These are phyloP conservation scores for Lanzia echinophila DNA, from an alignment of 2,329 filamentous ascomycete genomes.

Conservation along the genomic window DNA sequence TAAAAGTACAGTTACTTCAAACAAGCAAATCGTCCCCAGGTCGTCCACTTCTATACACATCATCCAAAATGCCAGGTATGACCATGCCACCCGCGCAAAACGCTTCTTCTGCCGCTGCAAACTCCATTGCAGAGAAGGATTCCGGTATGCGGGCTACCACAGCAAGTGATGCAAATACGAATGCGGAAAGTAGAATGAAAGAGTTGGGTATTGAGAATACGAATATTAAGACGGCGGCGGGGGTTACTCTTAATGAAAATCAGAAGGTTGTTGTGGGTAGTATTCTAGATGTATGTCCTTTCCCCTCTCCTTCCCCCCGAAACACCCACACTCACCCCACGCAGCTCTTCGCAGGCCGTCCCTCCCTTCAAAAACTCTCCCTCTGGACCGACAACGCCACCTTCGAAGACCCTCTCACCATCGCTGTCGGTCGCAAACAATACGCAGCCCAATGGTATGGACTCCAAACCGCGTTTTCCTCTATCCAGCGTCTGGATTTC, in stretches of 20 bases:
- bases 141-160: not conserved
- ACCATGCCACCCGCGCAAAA: not conserved
- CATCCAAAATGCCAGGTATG: not conserved
- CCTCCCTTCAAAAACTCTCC: constrained; percentile 50
- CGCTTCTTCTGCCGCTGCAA: not conserved
- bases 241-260: constrained; percentile 41
- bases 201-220: constrained; percentile 43
- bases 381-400: constrained; percentile 52
- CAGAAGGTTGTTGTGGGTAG: constrained; percentile 51
- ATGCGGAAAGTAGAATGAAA: not conserved
- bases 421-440: constrained; percentile 48
- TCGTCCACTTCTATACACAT: not conserved
- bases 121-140: not conserved
- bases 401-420: constrained; percentile 53
- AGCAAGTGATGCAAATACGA: not conserved
- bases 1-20: no score
- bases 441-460: constrained; percentile 50
- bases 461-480: constrained; percentile 48
- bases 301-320: not conserved
- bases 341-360: constrained; percentile 52
- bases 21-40: no score
- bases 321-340: not conserved
- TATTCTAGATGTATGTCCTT: constrained; percentile 44
- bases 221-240: constrained; percentile 44
- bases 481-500: constrained; percentile 50